phyloP scores from a whole-genome alignment of 306 rosid genomes.

The Prunus kanzakura region DNA sequence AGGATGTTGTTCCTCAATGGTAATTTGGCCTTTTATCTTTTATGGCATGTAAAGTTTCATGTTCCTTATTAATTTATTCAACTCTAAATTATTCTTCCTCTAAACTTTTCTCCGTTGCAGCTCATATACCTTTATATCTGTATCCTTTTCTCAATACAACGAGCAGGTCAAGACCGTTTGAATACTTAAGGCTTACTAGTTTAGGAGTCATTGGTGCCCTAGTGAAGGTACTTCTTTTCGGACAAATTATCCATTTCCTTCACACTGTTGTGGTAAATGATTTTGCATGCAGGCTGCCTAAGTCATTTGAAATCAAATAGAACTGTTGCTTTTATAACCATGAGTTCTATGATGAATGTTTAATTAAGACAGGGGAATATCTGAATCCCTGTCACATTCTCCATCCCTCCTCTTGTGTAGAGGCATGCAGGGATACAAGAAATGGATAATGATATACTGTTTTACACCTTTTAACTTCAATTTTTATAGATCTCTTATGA shows the following conservation, averaged over 20 bases:
- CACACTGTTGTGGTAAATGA: not conserved
- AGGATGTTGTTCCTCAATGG: constrained; percentile 81
- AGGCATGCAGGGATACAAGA: not conserved
- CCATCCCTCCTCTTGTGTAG: not conserved
- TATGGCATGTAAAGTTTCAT: constrained; percentile 6
- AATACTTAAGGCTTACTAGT: constrained; percentile 81
- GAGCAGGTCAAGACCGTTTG: constrained; percentile 71
- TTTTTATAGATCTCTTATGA: not conserved
- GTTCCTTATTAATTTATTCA: not conserved
- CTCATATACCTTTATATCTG: constrained; percentile 63
- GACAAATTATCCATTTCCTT: not conserved
- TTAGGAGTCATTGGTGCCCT: constrained; percentile 90
- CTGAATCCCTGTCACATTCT: not conserved
- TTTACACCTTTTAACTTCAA: not conserved
- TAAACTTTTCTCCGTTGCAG: constrained; percentile 46
- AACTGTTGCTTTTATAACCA: not conserved
- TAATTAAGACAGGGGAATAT: not conserved
- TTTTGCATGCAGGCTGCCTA: not conserved
- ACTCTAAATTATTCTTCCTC: not conserved
- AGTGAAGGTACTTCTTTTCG: constrained; percentile 64
- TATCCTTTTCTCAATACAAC: constrained; percentile 79
- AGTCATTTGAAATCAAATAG: not conserved
- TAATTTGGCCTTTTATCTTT: constrained; percentile 37
- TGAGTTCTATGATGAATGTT: not conserved
- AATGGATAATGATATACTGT: not conserved